Evolutionary conservation across 495 filamentous ascomycete species (phyloP).

Genomic region (Xylaria palmicola): DNA sequence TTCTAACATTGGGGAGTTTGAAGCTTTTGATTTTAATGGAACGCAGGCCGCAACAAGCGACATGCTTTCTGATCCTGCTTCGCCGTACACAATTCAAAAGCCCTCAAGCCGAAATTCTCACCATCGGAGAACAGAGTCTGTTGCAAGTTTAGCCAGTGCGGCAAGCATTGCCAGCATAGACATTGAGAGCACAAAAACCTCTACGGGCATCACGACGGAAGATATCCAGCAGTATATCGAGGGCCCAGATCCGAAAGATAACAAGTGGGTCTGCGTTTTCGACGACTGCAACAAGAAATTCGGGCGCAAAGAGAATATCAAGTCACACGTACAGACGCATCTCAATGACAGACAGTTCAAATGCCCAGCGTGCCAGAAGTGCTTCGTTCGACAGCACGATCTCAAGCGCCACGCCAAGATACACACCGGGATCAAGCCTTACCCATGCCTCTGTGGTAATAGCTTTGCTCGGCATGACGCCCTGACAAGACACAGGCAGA

Average conservation of each 20-base stretch:
- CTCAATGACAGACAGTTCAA: conserved; percentile 91
- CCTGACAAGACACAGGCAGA: conserved; percentile 86
- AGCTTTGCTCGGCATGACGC: conserved; percentile 93
- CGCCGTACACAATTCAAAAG: conserved; percentile 13
- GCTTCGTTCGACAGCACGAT: conserved; percentile 95
- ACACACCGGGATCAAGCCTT: conserved; percentile 89
- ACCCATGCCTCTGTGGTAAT: conserved; percentile 85
- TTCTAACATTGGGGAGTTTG: conserved; percentile 28
- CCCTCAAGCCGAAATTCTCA: conserved; percentile 35
- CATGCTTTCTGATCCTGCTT: conserved; percentile 7
- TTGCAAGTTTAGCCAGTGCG: conserved; percentile 48
- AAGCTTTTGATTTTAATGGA: conserved; percentile 33
- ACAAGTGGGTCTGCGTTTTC: conserved; percentile 85
- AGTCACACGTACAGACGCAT: conserved; percentile 95
- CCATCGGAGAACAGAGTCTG: conserved; percentile 49
- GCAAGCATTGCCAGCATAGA: conserved; percentile 58
- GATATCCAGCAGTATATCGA: conserved; percentile 84
- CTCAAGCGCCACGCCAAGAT: conserved; percentile 96
- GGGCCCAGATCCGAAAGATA: conserved; percentile 68
- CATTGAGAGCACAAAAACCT: conserved; percentile 54
- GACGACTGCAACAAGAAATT: conserved; percentile 81
- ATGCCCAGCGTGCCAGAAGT: conserved; percentile 85
- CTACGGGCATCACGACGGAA: conserved; percentile 79
- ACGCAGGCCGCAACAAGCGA: conserved; percentile 5
- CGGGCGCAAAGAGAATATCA: conserved; percentile 94